Evolutionary conservation across 78 protist species (phyloP), one percentile per base, ranked within the genome.

Genomic region (Dictyostelium capitatum): DNA sequence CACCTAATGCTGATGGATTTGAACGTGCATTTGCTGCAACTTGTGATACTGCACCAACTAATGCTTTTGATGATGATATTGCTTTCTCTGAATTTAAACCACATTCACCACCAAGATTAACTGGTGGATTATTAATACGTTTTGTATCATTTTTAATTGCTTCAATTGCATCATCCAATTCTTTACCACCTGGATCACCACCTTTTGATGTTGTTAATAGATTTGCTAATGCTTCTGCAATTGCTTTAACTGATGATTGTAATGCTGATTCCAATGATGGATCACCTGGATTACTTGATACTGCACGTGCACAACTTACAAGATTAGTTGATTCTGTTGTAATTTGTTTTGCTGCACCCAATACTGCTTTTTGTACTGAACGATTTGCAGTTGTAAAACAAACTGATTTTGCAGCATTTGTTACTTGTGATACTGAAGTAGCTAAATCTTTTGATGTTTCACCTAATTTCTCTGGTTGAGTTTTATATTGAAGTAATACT

Each of bases 141-240:
- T 62, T 72, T 4, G 79, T 85, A 20, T 85, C 95, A 47, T 48
- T 79, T 17, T 83, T 82, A 74, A 90, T 90, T 14, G 70, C 14
- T 50, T 75, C 83, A 25, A 77, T 77, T 30, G 95, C 95, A n/a
- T 90, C 95, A n/a, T 90, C 95, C 59, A 82, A 72, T 3, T 92
- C 96, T 28, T 80, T 81, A 62, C 85, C 96, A 41, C 96, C 96
- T 92, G 90, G 91, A 9, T 80, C 96, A 50, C 91, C 94, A 70
- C 96, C 96, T 43, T 83, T 83, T 37, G 89, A 57, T 20, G 92
- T 87, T 0, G 96, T 83, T n/a, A 92, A 51, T 11, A 92, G 41
- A 43, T 82, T 79, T 51, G 87, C 89, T 3, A 92, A 47, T 10
- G 90, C 89, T 37, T 84, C 96, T 6, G 90, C 91, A 23, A 92